Conservation (phyloP, 2,329 filamentous ascomycete species). For the Xylariaceae sp. region DNA sequence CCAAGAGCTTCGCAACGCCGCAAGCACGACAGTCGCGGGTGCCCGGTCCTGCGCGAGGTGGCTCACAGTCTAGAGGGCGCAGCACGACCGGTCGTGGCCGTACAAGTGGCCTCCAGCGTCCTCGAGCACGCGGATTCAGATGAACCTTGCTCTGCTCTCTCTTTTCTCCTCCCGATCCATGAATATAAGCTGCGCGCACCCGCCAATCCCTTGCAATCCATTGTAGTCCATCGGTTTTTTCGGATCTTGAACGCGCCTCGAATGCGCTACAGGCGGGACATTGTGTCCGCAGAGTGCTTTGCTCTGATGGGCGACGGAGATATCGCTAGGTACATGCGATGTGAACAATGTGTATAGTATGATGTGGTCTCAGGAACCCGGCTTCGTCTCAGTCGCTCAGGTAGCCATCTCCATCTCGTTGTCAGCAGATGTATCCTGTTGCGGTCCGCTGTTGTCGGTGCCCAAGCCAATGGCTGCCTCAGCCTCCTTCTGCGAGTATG, state of each 20-base stretch:
- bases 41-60: conserved; percentile 42
- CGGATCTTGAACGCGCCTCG: too few relatives aligned
- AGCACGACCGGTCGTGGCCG: conserved; percentile 38
- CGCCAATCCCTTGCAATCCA: too few relatives aligned
- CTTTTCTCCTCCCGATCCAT: too few relatives aligned
- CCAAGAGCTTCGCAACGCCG: conserved; percentile 44
- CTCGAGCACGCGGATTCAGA: conserved; percentile 45
- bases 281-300: too few relatives aligned
- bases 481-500: conserved; percentile 82
- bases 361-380: background rate
- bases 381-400: conserved; percentile 15
- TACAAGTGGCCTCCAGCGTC: conserved; percentile 45
- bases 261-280: too few relatives aligned
- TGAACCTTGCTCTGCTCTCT: conserved; percentile 30
- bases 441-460: conserved; percentile 60
- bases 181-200: too few relatives aligned
- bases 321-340: background rate
- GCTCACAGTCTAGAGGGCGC: conserved; percentile 35
- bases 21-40: conserved; percentile 46
- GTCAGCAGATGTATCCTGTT: conserved; percentile 25
- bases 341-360: background rate
- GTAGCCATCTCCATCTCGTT: conserved; percentile 41
- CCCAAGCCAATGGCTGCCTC: conserved; percentile 74
- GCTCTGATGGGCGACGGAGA: background rate
- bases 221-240: too few relatives aligned